Evolutionary conservation across 257 asterid species (phyloP), one percentile per base, ranked within the genome.

Genomic region (Linderniella brevidens): DNA sequence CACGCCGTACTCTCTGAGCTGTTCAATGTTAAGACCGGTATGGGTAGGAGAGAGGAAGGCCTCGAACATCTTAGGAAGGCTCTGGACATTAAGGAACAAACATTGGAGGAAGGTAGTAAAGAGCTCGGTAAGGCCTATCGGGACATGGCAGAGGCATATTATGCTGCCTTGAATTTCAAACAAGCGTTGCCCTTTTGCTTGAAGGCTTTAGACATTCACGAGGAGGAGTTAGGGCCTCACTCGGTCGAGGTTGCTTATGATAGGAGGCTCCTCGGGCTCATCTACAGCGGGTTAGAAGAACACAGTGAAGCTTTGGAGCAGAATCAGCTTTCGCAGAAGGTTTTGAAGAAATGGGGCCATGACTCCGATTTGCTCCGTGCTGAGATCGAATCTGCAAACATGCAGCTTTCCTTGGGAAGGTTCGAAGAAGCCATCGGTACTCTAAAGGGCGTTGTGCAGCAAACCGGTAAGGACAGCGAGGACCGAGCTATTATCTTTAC

Each of bases 31-130:
- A 88, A 88, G 74, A 88, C 94, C 0, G 95, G 92, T 0, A 44
- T 88, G 69, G 95, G 97, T 41, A 70, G 95, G 70, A 74, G 93
- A 55, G 93, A 88, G 67, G 97, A 88, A 61, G 95, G 92, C 48
- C 61, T 88, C 46, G 63, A 9, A 64, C 80, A 84, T 74, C 83
- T 88, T 18, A 83, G 66, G 69, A 84, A 67, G 61, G 65, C 92
- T 13, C 59, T 88, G 64, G 93, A 78, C 63, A 69, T 84, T 53
- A 88, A 88, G 61, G 93, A 88, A 72, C 63, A 38, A 63, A 62
- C 71, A 54, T 60, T 88, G 56, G 92, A 68, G 25, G 78, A 72
- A 57, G 72, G 71, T 50, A 74, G 92, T 60, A 62, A 58, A 45
- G 95, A 88, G 65, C 77, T 88, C 20, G 97, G 97, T 19, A 84